Evolutionary conservation across 2,329 filamentous ascomycete genomes (phyloP), one percentile per base, ranked within the genome.

Genomic region (Talaromyces albobiverticillius): DNA sequence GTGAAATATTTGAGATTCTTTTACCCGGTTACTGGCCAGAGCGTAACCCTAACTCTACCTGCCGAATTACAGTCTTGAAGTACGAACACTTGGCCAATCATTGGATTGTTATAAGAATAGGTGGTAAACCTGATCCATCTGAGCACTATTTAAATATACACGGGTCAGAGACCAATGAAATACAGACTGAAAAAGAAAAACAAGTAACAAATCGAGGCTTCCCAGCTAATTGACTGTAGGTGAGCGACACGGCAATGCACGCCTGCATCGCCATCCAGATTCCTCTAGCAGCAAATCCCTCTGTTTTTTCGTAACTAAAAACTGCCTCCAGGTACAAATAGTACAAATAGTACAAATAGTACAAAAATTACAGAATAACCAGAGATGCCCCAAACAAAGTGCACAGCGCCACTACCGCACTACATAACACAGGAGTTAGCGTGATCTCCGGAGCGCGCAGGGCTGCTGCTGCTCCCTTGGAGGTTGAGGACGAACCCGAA

Each of bases 321-420:
- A 11, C 2, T 20, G n/a, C 26, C 13, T 11, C 29, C 23, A 20
- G 20, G 20, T 34, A 34, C 32, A 16, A 18, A 49, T 49, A 50
- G n/a, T 11, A 25, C 41, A 40, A n/a, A n/a, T n/a, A n/a, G n/a
- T n/a, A n/a, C n/a, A n/a, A n/a, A n/a, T n/a, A n/a, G n/a, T n/a
- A n/a, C n/a, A n/a, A n/a, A 20, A 23, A 18, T 62, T 64, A 73
- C 58, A 69, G 53, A 18, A 73, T 54, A 49, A 73, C 55, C 14
- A 74, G 54, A 42, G 67, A 63, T 34, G 80, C 80, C 34, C 82
- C 82, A 56, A 84, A 73, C 13, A 85, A 54, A 14, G 78, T 76
- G 42, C 79, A 82, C 52, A 79, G 57, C 36, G 79, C 61, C 9
- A 84, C 77, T 22, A 81, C 73, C 40, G 77, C 66, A 49, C 76